Evolutionary conservation across 2,329 filamentous ascomycete genomes (phyloP).

Genomic region (Pseudovirgaria hyperparasitica): DNA sequence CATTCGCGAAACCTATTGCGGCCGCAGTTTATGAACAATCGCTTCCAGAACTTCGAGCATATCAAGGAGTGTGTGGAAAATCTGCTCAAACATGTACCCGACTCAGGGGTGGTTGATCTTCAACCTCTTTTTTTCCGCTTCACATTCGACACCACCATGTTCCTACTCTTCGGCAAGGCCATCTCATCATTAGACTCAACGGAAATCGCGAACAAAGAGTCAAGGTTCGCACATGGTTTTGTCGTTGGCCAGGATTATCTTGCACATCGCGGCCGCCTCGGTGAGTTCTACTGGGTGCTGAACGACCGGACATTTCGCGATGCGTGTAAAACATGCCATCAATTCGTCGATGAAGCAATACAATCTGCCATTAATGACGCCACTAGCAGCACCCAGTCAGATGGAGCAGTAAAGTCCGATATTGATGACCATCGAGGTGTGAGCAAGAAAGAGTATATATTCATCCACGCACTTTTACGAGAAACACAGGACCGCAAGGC

Average conservation of each 20-base stretch:
- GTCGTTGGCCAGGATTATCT: too few relatives aligned
- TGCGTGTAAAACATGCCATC: constrained; percentile 14
- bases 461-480: constrained; percentile 22
- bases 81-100: constrained; percentile 18
- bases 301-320: constrained; percentile 17
- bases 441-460: constrained; percentile 17
- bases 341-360: constrained; percentile 24
- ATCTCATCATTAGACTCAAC: too few relatives aligned
- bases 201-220: too few relatives aligned
- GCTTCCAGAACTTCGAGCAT: constrained; percentile 19
- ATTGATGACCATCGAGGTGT: constrained; percentile 2
- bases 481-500: constrained; percentile 22
- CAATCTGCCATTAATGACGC: too few relatives aligned
- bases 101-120: constrained; percentile 17
- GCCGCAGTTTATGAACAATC: constrained; percentile 20
- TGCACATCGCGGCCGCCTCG: constrained; percentile 21
- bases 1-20: constrained; percentile 20
- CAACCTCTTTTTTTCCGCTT: constrained; percentile 27
- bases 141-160: constrained; percentile 24
- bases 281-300: constrained; percentile 31
- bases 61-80: constrained; percentile 20
- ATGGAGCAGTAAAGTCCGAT: too few relatives aligned
- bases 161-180: constrained; percentile 24
- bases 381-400: too few relatives aligned
- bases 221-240: background rate